Evolutionary conservation across 257 asterid species (phyloP), one percentile per base, ranked within the genome.

Genomic region (Lithospermum erythrorhizon): DNA sequence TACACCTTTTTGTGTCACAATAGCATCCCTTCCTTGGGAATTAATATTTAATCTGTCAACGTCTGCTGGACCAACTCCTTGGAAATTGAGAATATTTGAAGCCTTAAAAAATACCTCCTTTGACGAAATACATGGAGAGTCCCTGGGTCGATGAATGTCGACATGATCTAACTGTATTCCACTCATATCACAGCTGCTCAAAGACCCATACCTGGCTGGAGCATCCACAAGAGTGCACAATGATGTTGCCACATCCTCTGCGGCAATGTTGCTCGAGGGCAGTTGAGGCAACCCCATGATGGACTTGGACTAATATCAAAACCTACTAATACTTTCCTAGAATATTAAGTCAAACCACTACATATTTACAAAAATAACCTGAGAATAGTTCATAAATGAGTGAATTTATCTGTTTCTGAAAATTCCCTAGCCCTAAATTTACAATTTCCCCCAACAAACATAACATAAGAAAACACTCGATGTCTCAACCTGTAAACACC

Each of bases 251-350:
- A 73, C 82, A 75, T 85, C 95, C 71, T 88, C 95, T 9, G 79
- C 73, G 6, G 81, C 73, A 63, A 68, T 61, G 53, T 71, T 76
- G 47, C 82, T 75, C 6, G 93, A 76, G 58, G 90, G 74, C 62
- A 81, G 73, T 65, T 85, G 95, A 67, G 96, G 96, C 74, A 88
- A 78, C 22, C 96, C 96, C 96, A 88, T 88, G 72, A 52, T 41
- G 49, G 49, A 41, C 67, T 70, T 52, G 73, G 49, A 19, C 10
- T 24, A 27, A 25, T 49, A 41, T 37, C 54, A 18, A 49, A 62
- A 53, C 63, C 30, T 65, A 61, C 54, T 52, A 61, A 25, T 15
- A 49, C 48, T 32, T 67, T 53, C 72, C 58, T 62, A 52, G 49
- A 49, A 30, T 47, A 32, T 20, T 21, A 27, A 64, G 61, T 57